Percentiles rank a stretch among this genome's conserved stretches.
These are phyloP conservation scores for Rhizopogon sp. DNA, from an alignment of 768 basidiomycete species.

Conservation along the genomic window DNA sequence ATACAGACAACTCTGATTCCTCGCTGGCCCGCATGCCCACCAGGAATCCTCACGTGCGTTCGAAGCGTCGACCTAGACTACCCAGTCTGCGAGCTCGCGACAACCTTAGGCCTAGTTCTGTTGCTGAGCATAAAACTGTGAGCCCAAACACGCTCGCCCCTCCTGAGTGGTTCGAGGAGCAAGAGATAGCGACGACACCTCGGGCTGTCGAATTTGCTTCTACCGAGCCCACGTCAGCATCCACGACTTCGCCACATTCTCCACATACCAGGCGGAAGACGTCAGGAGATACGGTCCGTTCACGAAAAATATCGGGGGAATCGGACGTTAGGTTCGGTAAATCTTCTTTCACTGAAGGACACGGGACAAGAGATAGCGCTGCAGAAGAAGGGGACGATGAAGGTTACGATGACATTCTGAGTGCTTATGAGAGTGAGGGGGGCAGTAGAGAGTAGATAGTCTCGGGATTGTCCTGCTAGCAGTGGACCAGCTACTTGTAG, in stretches of 20 bases:
- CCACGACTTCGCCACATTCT: slow-evolving; percentile 23
- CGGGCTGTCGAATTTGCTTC: slow-evolving; percentile 45
- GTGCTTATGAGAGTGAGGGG: slow-evolving; percentile 80
- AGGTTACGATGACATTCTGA: slow-evolving; percentile 71
- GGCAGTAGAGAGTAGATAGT: slow-evolving; percentile 21
- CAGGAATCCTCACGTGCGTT: slow-evolving; percentile 41
- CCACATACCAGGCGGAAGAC: slow-evolving; percentile 21
- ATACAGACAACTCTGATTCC: slow-evolving; percentile 47
- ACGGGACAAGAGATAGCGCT: slow-evolving; percentile 48
- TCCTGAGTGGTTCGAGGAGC: slow-evolving; percentile 51
- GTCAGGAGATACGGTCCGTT: slow-evolving; percentile 21
- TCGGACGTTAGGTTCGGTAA: slow-evolving; percentile 38
- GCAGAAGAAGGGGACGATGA: slow-evolving; percentile 77
- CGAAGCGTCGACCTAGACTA: slow-evolving; percentile 48
- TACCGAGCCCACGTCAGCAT: slow-evolving; percentile 21
- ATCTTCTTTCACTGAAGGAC: slow-evolving; percentile 38
- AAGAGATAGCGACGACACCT: slow-evolving; percentile 52
- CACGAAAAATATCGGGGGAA: slow-evolving; percentile 39
- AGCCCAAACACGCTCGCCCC: slow-evolving; percentile 40
- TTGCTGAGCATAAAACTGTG: slow-evolving; percentile 31
- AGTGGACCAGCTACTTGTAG: not conserved
- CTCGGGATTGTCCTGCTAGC: slow-evolving; percentile 5
- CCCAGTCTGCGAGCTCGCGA: slow-evolving; percentile 44
- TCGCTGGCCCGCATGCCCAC: slow-evolving; percentile 32
- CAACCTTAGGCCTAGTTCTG: slow-evolving; percentile 9